A percentile compares a stretch with the other conserved stretches of the same genome.
Conservation (phyloP, 164 flowering plant species). For the Liriodendron chinense region DNA sequence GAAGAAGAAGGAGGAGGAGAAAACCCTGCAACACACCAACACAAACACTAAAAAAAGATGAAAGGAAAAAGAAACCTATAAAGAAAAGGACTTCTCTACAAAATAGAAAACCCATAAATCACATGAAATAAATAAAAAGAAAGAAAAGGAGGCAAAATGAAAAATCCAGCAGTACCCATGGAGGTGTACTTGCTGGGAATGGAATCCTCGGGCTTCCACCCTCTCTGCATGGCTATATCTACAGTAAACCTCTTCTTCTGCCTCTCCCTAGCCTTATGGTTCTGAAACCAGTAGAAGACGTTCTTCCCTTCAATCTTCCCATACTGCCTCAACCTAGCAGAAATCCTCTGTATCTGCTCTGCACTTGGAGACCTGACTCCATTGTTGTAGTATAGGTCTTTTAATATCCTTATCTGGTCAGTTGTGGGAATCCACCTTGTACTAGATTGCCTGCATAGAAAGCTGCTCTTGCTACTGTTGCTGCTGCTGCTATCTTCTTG, state of each 20-base stretch:
- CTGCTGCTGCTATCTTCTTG: slow-evolving; percentile 30
- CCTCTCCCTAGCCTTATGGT: slow-evolving; percentile 94
- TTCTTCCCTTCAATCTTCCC: slow-evolving; percentile 98
- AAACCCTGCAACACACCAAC: slow-evolving; percentile 27
- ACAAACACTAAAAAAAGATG: neutral
- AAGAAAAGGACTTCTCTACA: neutral
- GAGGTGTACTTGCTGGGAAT: slow-evolving; percentile 26
- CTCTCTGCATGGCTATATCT: slow-evolving; percentile 32
- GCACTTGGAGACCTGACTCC: slow-evolving; percentile 89
- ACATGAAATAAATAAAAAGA: neutral
- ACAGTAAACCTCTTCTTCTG: slow-evolving; percentile 77
- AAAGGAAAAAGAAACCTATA: neutral
- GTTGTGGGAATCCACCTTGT: slow-evolving; percentile 93
- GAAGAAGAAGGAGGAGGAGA: slow-evolving; percentile 23
- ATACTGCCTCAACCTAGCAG: slow-evolving; percentile 73
- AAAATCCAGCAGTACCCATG: slow-evolving; percentile 15
- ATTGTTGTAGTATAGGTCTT: slow-evolving; percentile 87
- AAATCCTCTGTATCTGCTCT: slow-evolving; percentile 88
- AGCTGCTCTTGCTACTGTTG: slow-evolving; percentile 35
- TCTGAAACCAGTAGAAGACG: slow-evolving; percentile 98
- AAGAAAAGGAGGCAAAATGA: neutral
- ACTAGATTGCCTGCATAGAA: slow-evolving; percentile 70
- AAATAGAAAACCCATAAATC: no score
- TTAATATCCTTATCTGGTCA: slow-evolving; percentile 87
- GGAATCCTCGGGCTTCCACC: slow-evolving; percentile 24